These are phyloP conservation scores for Blastomyces emzantsi DNA, from an alignment of 2,329 filamentous ascomycete species.

Conservation along the genomic window DNA sequence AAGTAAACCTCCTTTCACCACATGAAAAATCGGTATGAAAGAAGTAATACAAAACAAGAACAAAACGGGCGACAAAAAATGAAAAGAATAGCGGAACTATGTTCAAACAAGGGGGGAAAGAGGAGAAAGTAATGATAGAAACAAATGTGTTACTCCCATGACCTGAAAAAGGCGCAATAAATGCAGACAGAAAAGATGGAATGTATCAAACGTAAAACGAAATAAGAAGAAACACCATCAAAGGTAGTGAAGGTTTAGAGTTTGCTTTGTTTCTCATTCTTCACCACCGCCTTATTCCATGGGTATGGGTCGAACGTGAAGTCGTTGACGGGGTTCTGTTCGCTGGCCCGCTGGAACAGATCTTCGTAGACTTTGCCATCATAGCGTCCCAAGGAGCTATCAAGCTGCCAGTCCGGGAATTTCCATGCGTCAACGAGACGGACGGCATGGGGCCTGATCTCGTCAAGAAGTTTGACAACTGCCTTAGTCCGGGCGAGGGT, in stretches of 20 bases:
- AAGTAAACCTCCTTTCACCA: background rate
- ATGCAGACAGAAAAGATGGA: background rate
- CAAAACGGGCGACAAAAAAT: background rate
- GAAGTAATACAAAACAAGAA: background rate
- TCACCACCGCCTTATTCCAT: slow-evolving; percentile 51
- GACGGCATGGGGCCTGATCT: slow-evolving; percentile 65
- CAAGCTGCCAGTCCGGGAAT: slow-evolving; percentile 70
- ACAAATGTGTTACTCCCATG: background rate
- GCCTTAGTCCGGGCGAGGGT: slow-evolving; percentile 57
- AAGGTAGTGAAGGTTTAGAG: slow-evolving; percentile 21
- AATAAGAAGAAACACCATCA: slow-evolving; percentile 14
- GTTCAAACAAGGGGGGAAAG: background rate
- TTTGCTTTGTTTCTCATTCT: slow-evolving; percentile 40
- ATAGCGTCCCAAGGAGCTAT: slow-evolving; percentile 58
- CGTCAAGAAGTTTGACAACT: slow-evolving; percentile 60
- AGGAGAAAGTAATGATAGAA: background rate
- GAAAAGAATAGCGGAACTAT: background rate
- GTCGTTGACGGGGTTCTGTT: slow-evolving; percentile 64
- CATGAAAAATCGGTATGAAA: too few species aligned
- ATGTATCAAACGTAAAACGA: slow-evolving; percentile 5
- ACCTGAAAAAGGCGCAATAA: background rate
- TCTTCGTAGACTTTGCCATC: slow-evolving; percentile 73
- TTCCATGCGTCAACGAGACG: slow-evolving; percentile 64
- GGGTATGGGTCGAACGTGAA: slow-evolving; percentile 66
- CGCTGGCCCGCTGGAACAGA: slow-evolving; percentile 61